A percentile compares a stretch with the other conserved stretches of the same genome.
Conservation (phyloP, 208 protist genomes). For the Entamoeba invadens region DNA sequence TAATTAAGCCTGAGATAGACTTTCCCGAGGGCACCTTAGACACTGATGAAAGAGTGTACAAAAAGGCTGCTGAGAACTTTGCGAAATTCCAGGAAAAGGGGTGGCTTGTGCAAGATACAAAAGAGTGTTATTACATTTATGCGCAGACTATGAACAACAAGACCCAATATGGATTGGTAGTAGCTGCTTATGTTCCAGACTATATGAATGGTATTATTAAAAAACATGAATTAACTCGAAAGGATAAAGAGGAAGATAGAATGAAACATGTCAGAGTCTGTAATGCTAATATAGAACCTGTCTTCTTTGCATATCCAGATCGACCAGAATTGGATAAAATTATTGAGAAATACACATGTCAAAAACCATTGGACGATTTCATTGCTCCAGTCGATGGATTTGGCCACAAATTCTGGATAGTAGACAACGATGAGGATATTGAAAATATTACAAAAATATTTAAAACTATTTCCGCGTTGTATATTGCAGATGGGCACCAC, state of each 20-base stretch:
- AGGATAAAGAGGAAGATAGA: conserved; percentile 16
- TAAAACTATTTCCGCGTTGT: neutral
- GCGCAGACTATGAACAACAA: neutral
- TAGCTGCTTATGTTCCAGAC: neutral
- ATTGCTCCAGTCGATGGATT: neutral
- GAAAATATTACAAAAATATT: neutral
- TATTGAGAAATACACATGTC: neutral
- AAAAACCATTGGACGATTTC: neutral
- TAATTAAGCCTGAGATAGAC: conserved; percentile 21
- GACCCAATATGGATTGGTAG: conserved; percentile 8
- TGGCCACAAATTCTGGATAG: conserved; percentile 2
- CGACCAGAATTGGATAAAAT: neutral
- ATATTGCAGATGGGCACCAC: conserved; percentile 19
- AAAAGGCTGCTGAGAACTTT: neutral
- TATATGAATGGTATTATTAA: conserved; percentile 10
- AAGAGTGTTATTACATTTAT: neutral
- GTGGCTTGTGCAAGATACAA: neutral
- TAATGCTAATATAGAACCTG: conserved; percentile 12
- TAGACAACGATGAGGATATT: neutral
- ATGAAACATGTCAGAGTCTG: neutral
- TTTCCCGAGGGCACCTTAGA: neutral
- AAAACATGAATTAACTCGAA: conserved; percentile 7
- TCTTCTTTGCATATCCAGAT: conserved; percentile 7
- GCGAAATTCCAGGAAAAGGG: conserved; percentile 3
- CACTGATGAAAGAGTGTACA: conserved; percentile 10